Evolutionary conservation across 805 yeast genomes (phyloP).

Genomic region (Wickerhamomyces mucosus): DNA sequence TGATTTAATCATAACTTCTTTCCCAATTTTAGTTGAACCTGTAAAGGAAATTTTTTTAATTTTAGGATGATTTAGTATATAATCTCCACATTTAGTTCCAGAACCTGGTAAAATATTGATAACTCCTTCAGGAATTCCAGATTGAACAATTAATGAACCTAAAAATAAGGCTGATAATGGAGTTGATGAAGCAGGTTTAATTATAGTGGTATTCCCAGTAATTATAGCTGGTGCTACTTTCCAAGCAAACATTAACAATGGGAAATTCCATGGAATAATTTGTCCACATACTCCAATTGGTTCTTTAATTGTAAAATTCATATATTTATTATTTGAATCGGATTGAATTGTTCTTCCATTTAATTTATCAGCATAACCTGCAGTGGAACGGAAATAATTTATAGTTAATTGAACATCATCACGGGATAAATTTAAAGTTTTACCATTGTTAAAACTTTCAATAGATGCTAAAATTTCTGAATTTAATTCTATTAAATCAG

Average conservation of each 20-base stretch:
- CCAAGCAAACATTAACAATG: constrained; percentile 73
- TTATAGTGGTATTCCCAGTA: constrained; percentile 63
- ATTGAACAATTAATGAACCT: constrained; percentile 52
- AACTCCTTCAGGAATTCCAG: constrained; percentile 70
- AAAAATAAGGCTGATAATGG: constrained; percentile 64
- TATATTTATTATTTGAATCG: constrained; percentile 43
- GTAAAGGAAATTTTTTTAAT: constrained; percentile 74
- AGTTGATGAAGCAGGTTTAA: constrained; percentile 72
- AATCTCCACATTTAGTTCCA: constrained; percentile 65
- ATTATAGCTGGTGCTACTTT: constrained; percentile 73
- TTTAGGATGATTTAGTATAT: constrained; percentile 57
- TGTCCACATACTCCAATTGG: constrained; percentile 81
- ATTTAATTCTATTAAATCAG: constrained; percentile 58
- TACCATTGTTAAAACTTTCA: constrained; percentile 74
- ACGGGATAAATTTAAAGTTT: constrained; percentile 53
- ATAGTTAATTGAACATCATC: constrained; percentile 61
- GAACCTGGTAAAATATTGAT: constrained; percentile 67
- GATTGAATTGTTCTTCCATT: constrained; percentile 57
- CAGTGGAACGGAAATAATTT: constrained; percentile 58
- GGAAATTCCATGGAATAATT: constrained; percentile 83
- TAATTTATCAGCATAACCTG: constrained; percentile 65
- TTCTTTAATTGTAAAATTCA: constrained; percentile 59
- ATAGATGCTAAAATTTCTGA: constrained; percentile 55
- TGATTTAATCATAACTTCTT: constrained; percentile 57
- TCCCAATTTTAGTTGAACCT: constrained; percentile 74